These are phyloP conservation scores for Talaromyces verruculosus DNA, from an alignment of 2,329 filamentous ascomycete species.

Conservation along the genomic window DNA sequence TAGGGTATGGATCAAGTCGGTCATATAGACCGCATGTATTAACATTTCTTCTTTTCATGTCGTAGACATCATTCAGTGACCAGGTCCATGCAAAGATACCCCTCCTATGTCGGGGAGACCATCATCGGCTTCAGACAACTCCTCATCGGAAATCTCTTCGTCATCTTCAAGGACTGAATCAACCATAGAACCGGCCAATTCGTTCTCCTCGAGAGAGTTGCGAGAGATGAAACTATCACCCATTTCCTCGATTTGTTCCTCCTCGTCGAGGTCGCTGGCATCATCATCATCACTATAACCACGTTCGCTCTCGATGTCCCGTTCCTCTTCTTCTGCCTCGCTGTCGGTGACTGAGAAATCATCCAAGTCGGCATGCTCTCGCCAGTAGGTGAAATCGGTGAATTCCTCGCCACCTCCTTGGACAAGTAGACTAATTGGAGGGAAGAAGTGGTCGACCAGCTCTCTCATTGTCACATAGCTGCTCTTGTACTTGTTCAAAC, in stretches of 20 bases:
- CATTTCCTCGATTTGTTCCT: slow-evolving; percentile 42
- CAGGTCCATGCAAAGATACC: slow-evolving; percentile 18
- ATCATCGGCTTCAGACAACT: slow-evolving; percentile 35
- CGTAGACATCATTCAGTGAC: background rate
- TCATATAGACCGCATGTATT: background rate
- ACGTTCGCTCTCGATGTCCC: slow-evolving; percentile 44
- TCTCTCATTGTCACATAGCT: slow-evolving; percentile 97
- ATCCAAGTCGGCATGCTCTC: slow-evolving; percentile 78
- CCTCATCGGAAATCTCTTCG: slow-evolving; percentile 15
- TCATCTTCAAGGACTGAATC: slow-evolving; percentile 26
- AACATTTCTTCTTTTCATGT: background rate
- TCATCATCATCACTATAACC: slow-evolving; percentile 53
- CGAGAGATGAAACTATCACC: slow-evolving; percentile 39
- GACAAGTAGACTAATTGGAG: slow-evolving; percentile 81
- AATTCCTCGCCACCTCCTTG: slow-evolving; percentile 90
- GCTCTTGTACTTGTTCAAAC: slow-evolving; percentile 90
- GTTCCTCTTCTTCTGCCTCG: slow-evolving; percentile 52
- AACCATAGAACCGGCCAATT: slow-evolving; percentile 46
- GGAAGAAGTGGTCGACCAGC: slow-evolving; percentile 97
- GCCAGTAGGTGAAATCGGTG: slow-evolving; percentile 97
- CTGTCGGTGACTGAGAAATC: slow-evolving; percentile 85
- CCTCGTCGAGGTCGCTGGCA: slow-evolving; percentile 53
- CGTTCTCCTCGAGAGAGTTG: slow-evolving; percentile 47
- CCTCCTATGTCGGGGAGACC: slow-evolving; percentile 36
- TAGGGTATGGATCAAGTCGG: slow-evolving; percentile 8